These are phyloP conservation scores for Starmerella bombi DNA, from an alignment of 805 yeast species.

Conservation along the genomic window DNA sequence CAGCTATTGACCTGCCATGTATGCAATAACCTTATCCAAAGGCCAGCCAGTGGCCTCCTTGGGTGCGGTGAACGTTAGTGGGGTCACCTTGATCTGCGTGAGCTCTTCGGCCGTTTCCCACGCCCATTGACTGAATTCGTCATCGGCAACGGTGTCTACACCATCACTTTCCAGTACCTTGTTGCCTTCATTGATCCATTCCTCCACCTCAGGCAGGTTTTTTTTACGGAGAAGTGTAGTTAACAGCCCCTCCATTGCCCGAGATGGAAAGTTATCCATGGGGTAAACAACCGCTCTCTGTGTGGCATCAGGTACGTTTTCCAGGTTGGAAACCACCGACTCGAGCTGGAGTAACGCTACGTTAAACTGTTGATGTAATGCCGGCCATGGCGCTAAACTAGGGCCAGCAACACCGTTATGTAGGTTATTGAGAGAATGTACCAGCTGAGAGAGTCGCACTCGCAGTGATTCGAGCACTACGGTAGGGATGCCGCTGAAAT, in stretches of 20 bases:
- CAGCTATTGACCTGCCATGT: slow-evolving; percentile 18
- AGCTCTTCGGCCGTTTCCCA: slow-evolving; percentile 39
- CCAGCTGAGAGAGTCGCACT: slow-evolving; percentile 27
- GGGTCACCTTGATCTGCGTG: slow-evolving; percentile 27
- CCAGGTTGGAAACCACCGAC: slow-evolving; percentile 59
- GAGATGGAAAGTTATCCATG: slow-evolving; percentile 67
- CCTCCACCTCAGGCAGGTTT: slow-evolving; percentile 77
- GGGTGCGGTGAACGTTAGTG: slow-evolving; percentile 14
- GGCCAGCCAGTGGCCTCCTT: slow-evolving; percentile 15
- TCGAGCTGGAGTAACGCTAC: slow-evolving; percentile 71
- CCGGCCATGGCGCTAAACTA: slow-evolving; percentile 42
- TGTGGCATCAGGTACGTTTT: slow-evolving; percentile 45
- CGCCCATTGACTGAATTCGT: slow-evolving; percentile 62
- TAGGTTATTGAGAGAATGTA: slow-evolving; percentile 46
- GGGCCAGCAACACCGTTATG: slow-evolving; percentile 40
- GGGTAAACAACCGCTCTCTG: slow-evolving; percentile 70
- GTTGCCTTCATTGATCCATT: slow-evolving; percentile 50
- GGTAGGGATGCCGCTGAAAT: slow-evolving; percentile 19
- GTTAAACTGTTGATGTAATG: slow-evolving; percentile 71
- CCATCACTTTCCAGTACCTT: slow-evolving; percentile 27
- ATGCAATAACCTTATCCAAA: slow-evolving; percentile 17
- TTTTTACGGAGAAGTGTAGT: slow-evolving; percentile 80
- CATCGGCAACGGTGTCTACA: slow-evolving; percentile 24
- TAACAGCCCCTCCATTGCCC: slow-evolving; percentile 67
- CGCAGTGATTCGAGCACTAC: slow-evolving; percentile 19